These are phyloP conservation scores for Exophiala aquamarina DNA, from an alignment of 2,329 filamentous ascomycete genomes.

Conservation along the genomic window DNA sequence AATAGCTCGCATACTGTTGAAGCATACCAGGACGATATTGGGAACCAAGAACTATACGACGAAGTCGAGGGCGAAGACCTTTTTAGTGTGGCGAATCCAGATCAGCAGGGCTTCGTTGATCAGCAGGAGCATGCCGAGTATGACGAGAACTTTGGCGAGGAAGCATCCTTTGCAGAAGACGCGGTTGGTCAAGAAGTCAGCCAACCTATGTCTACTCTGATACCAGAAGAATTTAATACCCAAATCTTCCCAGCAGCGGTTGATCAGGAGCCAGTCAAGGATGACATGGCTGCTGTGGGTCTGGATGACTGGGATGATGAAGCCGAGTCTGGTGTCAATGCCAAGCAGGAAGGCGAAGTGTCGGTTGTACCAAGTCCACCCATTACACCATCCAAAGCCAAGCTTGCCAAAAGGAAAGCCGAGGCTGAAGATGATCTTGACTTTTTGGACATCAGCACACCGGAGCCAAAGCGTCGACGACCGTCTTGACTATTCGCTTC, in stretches of 20 bases:
- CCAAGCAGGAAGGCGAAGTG: too few relatives aligned
- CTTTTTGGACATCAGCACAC: neutral
- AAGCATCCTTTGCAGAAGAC: neutral
- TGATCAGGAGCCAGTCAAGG: too few relatives aligned
- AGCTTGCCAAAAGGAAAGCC: neutral
- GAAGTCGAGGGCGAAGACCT: neutral
- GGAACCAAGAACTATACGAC: neutral
- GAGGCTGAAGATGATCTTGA: conserved; percentile 1
- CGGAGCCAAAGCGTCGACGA: neutral
- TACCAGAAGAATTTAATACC: neutral
- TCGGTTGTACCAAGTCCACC: neutral
- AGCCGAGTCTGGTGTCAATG: too few relatives aligned
- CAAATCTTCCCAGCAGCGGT: too few relatives aligned
- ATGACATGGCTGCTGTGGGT: too few relatives aligned
- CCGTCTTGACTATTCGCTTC: neutral
- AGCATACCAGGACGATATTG: neutral
- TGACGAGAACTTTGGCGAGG: neutral
- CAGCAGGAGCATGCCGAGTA: neutral
- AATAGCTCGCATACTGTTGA: neutral
- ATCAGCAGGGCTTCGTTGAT: neutral
- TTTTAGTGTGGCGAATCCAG: neutral
- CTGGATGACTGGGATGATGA: too few relatives aligned
- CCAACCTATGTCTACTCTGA: neutral
- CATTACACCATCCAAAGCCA: neutral
- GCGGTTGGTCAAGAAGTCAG: neutral